phyloP scores from a whole-genome alignment of 257 asterid species.

The Ajuga chamaepitys region DNA sequence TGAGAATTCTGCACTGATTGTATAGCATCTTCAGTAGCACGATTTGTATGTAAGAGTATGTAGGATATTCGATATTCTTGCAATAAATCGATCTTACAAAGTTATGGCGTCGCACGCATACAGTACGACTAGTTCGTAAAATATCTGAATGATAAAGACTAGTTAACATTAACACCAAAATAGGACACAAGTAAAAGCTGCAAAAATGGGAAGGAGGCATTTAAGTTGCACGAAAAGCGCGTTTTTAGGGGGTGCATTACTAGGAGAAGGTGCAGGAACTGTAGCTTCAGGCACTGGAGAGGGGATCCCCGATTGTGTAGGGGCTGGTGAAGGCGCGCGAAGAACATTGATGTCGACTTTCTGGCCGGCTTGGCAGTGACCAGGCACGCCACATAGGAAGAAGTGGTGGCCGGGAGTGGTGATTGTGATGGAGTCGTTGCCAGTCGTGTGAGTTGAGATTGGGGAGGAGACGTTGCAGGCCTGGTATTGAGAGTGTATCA shows the following conservation, averaged over 20 bases:
- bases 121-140: no score
- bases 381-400: constrained; percentile 75
- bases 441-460: constrained; percentile 63
- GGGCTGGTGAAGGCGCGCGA: constrained; percentile 22
- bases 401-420: constrained; percentile 60
- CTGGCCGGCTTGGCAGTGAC: constrained; percentile 83
- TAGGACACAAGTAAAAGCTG: constrained; percentile 4
- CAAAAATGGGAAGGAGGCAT: constrained; percentile 14
- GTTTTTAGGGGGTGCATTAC: constrained; percentile 20
- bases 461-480: constrained; percentile 71
- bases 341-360: constrained; percentile 68
- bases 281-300: constrained; percentile 24
- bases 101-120: no score
- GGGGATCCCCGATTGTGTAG: constrained; percentile 32
- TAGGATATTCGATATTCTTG: background rate
- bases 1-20: no score
- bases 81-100: background rate
- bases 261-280: constrained; percentile 54
- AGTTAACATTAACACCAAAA: background rate
- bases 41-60: no score
- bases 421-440: constrained; percentile 71
- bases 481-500: constrained; percentile 46
- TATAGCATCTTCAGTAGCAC: no score
- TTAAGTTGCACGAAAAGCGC: constrained; percentile 12
- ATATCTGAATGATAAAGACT: no score